Conservation (phyloP, 169 alveolate species). For the Eimeria mitis region DNA sequence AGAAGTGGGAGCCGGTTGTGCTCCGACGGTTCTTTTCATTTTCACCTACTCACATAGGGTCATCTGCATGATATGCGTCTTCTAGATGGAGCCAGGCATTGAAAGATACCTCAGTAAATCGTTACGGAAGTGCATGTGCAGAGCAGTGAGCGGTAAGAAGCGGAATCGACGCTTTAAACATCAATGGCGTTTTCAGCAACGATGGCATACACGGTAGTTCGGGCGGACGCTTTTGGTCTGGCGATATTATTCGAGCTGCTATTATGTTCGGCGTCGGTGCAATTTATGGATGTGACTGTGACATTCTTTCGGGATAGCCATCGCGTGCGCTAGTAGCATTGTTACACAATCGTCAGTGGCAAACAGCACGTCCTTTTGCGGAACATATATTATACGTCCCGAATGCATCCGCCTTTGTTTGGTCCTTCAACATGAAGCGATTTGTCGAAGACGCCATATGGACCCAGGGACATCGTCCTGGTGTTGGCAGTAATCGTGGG, state of each 20-base stretch:
- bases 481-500: background rate
- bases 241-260: background rate
- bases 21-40: too few species aligned
- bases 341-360: too few species aligned
- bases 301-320: background rate
- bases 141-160: background rate
- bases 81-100: background rate
- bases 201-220: too few species aligned
- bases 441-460: background rate
- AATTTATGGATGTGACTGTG: background rate
- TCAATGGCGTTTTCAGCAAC: too few species aligned
- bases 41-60: too few species aligned
- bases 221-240: background rate
- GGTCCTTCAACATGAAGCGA: too few species aligned
- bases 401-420: too few species aligned
- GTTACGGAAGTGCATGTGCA: background rate
- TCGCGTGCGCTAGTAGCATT: background rate
- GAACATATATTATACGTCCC: too few species aligned
- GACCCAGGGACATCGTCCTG: background rate
- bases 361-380: too few species aligned
- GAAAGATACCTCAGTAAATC: too few species aligned
- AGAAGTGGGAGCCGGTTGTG: too few species aligned
- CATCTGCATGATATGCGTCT: background rate
- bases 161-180: background rate
- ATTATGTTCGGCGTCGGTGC: background rate